Percentiles rank a stretch among this genome's conserved stretches.
Evolutionary conservation across 305 asterid species (phyloP).

Genomic region (Fraxinus velutina): DNA sequence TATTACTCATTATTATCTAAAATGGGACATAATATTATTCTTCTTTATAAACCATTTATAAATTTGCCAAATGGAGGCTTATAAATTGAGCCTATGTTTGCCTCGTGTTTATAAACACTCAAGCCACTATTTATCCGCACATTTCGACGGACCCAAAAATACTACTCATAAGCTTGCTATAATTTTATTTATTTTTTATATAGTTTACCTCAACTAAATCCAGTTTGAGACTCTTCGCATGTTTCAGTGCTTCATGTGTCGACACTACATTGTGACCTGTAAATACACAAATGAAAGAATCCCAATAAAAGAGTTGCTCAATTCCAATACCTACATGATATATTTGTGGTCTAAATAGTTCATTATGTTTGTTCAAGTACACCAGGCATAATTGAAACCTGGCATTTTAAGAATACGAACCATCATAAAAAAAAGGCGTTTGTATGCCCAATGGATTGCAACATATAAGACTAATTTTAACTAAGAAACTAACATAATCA

Average conservation of each 20-base stretch:
- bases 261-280: conserved; percentile 60
- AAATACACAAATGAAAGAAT: conserved; percentile 24
- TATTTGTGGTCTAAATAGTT: neutral
- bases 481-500: neutral
- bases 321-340: neutral
- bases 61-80: neutral
- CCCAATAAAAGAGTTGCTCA: neutral
- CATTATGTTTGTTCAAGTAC: neutral
- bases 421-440: neutral
- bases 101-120: neutral
- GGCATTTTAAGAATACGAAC: neutral
- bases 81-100: neutral
- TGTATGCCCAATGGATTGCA: neutral
- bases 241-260: conserved; percentile 48
- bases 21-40: too few relatives aligned
- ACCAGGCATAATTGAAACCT: conserved; percentile 3
- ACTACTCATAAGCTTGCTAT: conserved; percentile 1
- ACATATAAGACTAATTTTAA: neutral
- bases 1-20: too few relatives aligned
- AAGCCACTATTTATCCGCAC: neutral
- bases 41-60: neutral
- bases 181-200: neutral
- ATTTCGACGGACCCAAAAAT: neutral
- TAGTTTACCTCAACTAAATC: conserved; percentile 81
- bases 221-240: conserved; percentile 52